phyloP scores from a whole-genome alignment of 1,284 basidiomycete species.

The Rhodofomes roseus region DNA sequence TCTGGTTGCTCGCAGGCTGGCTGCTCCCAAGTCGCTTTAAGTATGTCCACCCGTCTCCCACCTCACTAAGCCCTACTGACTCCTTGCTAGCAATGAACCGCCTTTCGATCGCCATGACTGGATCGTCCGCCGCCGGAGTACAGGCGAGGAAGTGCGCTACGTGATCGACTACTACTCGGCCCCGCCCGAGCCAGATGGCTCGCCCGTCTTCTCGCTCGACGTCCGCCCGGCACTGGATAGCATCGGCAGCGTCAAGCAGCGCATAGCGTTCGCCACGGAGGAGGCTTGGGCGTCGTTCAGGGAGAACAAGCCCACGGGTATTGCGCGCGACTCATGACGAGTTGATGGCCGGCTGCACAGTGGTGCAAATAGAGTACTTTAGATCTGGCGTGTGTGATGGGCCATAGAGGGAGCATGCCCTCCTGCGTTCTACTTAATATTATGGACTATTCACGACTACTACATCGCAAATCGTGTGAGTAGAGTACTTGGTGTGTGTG shows the following conservation, averaged over 20 bases:
- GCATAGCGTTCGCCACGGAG: conserved; percentile 68
- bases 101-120: conserved; percentile 99
- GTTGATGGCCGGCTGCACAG: too few relatives aligned
- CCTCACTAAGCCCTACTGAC: background rate
- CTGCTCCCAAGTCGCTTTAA: conserved; percentile 87
- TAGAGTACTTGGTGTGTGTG: conserved; percentile 2
- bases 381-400: background rate
- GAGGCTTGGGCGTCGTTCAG: conserved; percentile 52
- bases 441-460: conserved; percentile 1
- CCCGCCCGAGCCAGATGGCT: conserved; percentile 80
- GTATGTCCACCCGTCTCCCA: conserved; percentile 41
- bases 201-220: conserved; percentile 89
- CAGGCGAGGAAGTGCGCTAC: conserved; percentile 81
- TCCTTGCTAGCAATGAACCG: conserved; percentile 65
- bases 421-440: conserved; percentile 7
- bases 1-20: conserved; percentile 84
- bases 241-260: conserved; percentile 67
- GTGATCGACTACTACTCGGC: conserved; percentile 97
- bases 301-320: conserved; percentile 5
- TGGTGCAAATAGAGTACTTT: background rate
- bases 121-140: conserved; percentile 78
- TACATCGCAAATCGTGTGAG: background rate
- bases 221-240: conserved; percentile 88
- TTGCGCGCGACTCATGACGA: conserved; percentile 3
- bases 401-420: background rate